Evolutionary conservation across 805 yeast species (phyloP).

Genomic region (Komagataella pseudopastoris): DNA sequence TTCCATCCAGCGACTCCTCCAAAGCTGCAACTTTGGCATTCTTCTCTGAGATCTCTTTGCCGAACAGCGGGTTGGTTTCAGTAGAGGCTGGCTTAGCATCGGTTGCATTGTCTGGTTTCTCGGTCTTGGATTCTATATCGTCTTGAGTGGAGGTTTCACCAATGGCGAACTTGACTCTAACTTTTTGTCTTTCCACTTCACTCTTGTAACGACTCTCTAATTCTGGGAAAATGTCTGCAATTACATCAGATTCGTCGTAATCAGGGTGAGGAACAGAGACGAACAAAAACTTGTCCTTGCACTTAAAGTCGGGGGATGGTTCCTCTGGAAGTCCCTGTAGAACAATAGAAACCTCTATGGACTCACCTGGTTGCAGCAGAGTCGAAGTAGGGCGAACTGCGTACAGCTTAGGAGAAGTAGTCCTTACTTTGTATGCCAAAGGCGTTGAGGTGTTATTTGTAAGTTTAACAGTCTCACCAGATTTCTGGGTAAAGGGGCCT

Average conservation of each 20-base stretch:
- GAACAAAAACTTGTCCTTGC: constrained; percentile 86
- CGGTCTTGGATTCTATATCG: constrained; percentile 1
- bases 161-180: constrained; percentile 5
- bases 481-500: constrained; percentile 69
- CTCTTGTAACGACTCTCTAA: constrained; percentile 39
- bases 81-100: not conserved
- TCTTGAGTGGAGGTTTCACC: constrained; percentile 1
- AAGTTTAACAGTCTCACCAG: constrained; percentile 47
- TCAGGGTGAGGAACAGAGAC: constrained; percentile 70
- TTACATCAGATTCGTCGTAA: constrained; percentile 35
- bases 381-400: constrained; percentile 4
- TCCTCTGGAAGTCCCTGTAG: constrained; percentile 74
- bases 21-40: constrained; percentile 4
- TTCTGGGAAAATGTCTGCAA: constrained; percentile 64
- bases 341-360: constrained; percentile 65
- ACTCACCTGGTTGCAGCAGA: constrained; percentile 36
- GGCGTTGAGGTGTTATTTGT: constrained; percentile 45
- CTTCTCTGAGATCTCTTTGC: constrained; percentile 2
- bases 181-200: constrained; percentile 4
- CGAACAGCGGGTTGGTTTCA: not conserved
- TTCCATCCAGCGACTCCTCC: constrained; percentile 2
- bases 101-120: not conserved
- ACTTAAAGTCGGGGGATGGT: constrained; percentile 58
- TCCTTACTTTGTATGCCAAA: constrained; percentile 88
- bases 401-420: constrained; percentile 83